Conservation (phyloP, 192 early-diverging fungal species). For the Cladochytrium replicatum region DNA sequence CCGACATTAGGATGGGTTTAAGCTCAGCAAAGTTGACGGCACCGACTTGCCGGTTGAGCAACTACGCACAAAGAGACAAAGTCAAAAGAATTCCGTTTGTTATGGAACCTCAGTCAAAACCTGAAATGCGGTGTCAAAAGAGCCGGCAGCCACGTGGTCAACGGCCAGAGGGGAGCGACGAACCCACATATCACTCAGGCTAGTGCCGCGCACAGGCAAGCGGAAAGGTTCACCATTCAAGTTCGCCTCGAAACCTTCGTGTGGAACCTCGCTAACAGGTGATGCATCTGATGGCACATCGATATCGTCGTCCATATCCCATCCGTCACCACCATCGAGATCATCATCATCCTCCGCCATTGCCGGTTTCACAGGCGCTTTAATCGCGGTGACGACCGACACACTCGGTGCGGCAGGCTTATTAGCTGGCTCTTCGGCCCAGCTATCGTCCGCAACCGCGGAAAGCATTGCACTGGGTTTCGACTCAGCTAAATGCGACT, state of each 20-base stretch:
- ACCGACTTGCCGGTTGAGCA: slow-evolving; percentile 87
- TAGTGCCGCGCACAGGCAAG: slow-evolving; percentile 65
- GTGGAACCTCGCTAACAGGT: slow-evolving; percentile 40
- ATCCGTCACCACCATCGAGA: slow-evolving; percentile 63
- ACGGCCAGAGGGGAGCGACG: slow-evolving; percentile 78
- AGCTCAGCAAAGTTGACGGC: slow-evolving; percentile 86
- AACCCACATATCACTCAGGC: slow-evolving; percentile 64
- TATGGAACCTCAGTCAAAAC: slow-evolving; percentile 15
- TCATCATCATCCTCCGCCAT: slow-evolving; percentile 68
- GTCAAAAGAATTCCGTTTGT: neutral
- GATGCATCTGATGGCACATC: slow-evolving; percentile 57
- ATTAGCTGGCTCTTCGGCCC: slow-evolving; percentile 45
- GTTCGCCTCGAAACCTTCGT: slow-evolving; percentile 36
- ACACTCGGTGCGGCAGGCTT: slow-evolving; percentile 32
- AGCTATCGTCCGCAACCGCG: slow-evolving; percentile 26
- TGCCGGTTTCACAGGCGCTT: slow-evolving; percentile 39
- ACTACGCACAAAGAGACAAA: slow-evolving; percentile 27
- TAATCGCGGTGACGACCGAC: slow-evolving; percentile 47
- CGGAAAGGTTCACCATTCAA: too few species aligned
- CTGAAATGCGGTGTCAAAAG: slow-evolving; percentile 92
- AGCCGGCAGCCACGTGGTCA: slow-evolving; percentile 91
- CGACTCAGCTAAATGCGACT: slow-evolving; percentile 8
- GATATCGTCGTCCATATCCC: slow-evolving; percentile 79
- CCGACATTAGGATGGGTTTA: slow-evolving; percentile 75
- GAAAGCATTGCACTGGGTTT: slow-evolving; percentile 5